Base-by-base conservation (phyloP, 768 basidiomycete genomes). In the Tephrocybe sp. region DNA sequence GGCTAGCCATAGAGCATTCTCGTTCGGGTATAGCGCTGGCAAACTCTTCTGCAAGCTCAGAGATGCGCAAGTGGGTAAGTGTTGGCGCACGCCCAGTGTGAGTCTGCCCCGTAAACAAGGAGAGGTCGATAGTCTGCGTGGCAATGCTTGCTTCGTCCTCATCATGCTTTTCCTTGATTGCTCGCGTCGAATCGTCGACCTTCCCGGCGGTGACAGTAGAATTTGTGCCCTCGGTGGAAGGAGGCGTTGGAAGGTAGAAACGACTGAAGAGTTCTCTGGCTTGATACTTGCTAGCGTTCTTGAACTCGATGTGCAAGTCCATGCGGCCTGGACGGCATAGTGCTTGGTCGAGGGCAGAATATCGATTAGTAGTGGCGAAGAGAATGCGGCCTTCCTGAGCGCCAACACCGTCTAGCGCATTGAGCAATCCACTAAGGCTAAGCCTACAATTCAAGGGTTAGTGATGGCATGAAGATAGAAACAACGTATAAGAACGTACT, bases 301-400 rank as follows among this genome's bases (percentile, higher is more conserved):
- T 74, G 62, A 86, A 86, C 61, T 84, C 79, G 48, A 88, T 64
- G 54, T 85, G 82, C 9, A 84, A 52, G 57, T 87, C 84, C 76
- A 88, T 79, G 5, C 86, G 76, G 8, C 86, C 85, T 0, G 86
- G 80, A 8, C 86, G 78, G 53, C 75, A 75, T 19, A 88, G 69
- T 0, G 85, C 86, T 1, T 82, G 67, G 52, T 87, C 85, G 23
- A 88, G 79, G 1, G 71, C 64, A 5, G 61, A 59, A 60, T 79
- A 82, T 53, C 76, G 74, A 67, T 88, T 86, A 3, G 86, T 85
- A 10, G 86, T 87, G n/a, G 84, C 84, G 47, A 86, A 85, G 6
- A 85, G 68, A 15, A 88, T 72, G 0, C 84, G 79, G 5, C 85
- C 86, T 62, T 87, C 84, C 57, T 81, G 80, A 0, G 85, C 80